These are phyloP conservation scores for Arabidopsis hybrid DNA, from an alignment of 441 rosid genomes.

Conservation along the genomic window DNA sequence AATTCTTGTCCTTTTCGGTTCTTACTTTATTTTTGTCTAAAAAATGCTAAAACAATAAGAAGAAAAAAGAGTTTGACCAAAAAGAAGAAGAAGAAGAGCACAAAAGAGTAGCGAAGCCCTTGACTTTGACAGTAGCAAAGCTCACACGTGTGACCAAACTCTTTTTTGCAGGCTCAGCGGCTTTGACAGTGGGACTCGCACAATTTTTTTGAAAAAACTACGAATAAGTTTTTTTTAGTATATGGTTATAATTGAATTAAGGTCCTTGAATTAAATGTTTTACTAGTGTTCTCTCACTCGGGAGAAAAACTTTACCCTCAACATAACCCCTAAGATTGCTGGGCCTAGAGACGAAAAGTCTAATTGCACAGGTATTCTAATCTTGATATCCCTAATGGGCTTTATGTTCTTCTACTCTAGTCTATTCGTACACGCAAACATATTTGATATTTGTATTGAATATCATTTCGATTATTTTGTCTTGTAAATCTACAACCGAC, in stretches of 20 bases:
- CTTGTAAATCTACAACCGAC: not conserved
- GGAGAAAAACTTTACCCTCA: not conserved
- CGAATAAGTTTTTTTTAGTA: too few relatives aligned
- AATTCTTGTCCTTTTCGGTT: not conserved
- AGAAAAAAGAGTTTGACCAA: not conserved
- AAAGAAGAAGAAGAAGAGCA: not conserved
- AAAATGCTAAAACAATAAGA: not conserved
- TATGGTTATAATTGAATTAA: too few relatives aligned
- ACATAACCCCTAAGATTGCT: not conserved
- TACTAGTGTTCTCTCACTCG: too few relatives aligned
- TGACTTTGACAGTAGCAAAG: not conserved
- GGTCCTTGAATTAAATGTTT: too few relatives aligned
- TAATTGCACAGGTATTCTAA: not conserved
- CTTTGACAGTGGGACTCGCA: not conserved
- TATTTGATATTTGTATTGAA: too few relatives aligned
- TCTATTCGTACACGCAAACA: not conserved
- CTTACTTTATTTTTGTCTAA: too few relatives aligned
- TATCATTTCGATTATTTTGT: too few relatives aligned
- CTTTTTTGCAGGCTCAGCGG: not conserved
- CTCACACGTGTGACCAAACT: not conserved
- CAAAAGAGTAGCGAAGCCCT: not conserved
- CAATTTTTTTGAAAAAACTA: too few relatives aligned
- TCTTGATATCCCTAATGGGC: not conserved
- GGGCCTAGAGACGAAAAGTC: not conserved
- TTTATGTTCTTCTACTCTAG: not conserved